Conservation (phyloP, 2,329 filamentous ascomycete species). For the Neonectria hederae region DNA sequence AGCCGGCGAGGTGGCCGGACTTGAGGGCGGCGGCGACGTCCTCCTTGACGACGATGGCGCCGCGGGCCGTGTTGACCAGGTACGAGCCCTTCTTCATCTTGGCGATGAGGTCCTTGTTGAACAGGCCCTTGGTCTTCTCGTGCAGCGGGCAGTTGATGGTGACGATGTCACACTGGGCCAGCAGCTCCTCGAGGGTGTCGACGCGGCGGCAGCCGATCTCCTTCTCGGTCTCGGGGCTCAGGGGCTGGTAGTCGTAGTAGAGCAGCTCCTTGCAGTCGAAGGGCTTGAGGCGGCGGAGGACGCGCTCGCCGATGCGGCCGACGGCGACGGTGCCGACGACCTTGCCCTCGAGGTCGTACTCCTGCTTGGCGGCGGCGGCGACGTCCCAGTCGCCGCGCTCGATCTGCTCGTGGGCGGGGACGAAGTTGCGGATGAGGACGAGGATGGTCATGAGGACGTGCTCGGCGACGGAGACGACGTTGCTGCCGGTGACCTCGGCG, state of each 20-base stretch:
- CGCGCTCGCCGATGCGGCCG: slow-evolving; percentile 97
- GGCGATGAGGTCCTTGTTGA: slow-evolving; percentile 97
- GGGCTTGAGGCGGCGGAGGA: slow-evolving; percentile 92
- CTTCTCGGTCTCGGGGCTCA: slow-evolving; percentile 84
- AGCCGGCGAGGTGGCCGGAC: slow-evolving; percentile 88
- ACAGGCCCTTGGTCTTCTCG: slow-evolving; percentile 95
- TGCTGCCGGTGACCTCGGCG: slow-evolving; percentile 96
- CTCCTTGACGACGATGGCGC: slow-evolving; percentile 99
- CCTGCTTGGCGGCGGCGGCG: slow-evolving; percentile 95
- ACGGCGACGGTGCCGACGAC: slow-evolving; percentile 97
- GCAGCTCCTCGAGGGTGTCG: slow-evolving; percentile 89
- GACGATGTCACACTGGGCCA: slow-evolving; percentile 93
- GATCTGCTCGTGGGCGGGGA: slow-evolving; percentile 95
- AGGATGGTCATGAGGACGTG: slow-evolving; percentile 99
- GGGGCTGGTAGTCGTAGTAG: slow-evolving; percentile 99
- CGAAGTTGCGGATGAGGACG: slow-evolving; percentile 95
- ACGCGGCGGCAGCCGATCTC: slow-evolving; percentile 96
- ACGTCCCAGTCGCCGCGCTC: slow-evolving; percentile 92
- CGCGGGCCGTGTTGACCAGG: slow-evolving; percentile 98
- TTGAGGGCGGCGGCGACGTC: slow-evolving; percentile 95
- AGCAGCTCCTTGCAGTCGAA: slow-evolving; percentile 99
- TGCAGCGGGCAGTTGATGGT: slow-evolving; percentile 99
- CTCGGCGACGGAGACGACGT: slow-evolving; percentile 98
- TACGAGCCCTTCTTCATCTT: slow-evolving; percentile 99
- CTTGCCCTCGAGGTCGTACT: slow-evolving; percentile 97